Evolutionary conservation across 352 stramenopile species (phyloP).

Genomic region (Pythium pyrilobum): DNA sequence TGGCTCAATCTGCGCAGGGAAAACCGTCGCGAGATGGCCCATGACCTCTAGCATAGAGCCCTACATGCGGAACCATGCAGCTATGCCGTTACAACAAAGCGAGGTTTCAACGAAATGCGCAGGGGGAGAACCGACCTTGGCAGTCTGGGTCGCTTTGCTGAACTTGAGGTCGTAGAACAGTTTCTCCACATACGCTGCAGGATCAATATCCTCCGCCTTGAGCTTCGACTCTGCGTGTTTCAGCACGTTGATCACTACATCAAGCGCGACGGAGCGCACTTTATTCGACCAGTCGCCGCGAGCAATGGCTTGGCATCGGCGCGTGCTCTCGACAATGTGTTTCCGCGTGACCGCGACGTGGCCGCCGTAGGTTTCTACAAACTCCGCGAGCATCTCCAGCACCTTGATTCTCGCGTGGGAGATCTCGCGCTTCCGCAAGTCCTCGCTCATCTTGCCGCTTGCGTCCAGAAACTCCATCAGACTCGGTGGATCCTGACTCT

Average conservation of each 20-base stretch:
- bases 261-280: constrained; percentile 47
- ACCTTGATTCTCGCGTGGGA: constrained; percentile 38
- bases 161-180: constrained; percentile 78
- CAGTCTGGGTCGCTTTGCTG: constrained; percentile 59
- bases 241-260: constrained; percentile 53
- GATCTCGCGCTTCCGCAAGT: constrained; percentile 56
- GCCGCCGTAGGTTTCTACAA: constrained; percentile 46
- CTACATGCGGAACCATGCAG: constrained; percentile 17
- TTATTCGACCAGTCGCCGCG: constrained; percentile 58
- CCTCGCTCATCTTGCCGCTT: constrained; percentile 40
- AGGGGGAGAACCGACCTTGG: constrained; percentile 27
- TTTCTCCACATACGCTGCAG: constrained; percentile 52
- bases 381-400: constrained; percentile 39
- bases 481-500: constrained; percentile 44
- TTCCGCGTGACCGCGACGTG: constrained; percentile 41
- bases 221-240: constrained; percentile 32
- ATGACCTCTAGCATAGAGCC: constrained; percentile 63
- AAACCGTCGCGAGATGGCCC: constrained; percentile 49
- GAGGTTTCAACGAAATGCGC: not conserved
- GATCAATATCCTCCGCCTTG: constrained; percentile 42
- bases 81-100: too few relatives aligned
- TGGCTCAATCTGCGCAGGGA: constrained; percentile 29
- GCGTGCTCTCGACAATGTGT: constrained; percentile 38
- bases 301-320: constrained; percentile 45
- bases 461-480: constrained; percentile 51